Conservation (phyloP, 164 flowering plant genomes). For the Vitis riparia region DNA sequence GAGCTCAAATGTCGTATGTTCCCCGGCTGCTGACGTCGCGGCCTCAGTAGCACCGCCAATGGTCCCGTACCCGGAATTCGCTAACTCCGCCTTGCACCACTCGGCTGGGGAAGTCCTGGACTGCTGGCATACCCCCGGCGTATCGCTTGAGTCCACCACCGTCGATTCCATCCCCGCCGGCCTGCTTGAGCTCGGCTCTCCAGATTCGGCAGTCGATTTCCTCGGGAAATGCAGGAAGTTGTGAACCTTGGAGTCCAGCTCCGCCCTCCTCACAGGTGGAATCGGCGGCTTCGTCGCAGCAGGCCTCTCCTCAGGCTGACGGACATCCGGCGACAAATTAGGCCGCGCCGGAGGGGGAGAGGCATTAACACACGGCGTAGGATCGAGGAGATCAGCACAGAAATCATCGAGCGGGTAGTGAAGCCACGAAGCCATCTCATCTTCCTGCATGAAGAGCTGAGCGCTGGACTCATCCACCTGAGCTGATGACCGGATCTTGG, state of each 20-base stretch:
- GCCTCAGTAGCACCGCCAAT: constrained; percentile 4
- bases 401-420: constrained; percentile 65
- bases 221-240: constrained; percentile 50
- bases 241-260: constrained; percentile 16
- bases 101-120: constrained; percentile 28
- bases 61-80: constrained; percentile 20
- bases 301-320: neutral
- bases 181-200: neutral
- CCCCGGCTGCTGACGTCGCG: constrained; percentile 7
- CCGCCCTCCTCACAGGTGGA: constrained; percentile 29
- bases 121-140: constrained; percentile 28
- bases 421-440: constrained; percentile 92
- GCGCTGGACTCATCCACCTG: neutral
- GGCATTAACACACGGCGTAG: constrained; percentile 3
- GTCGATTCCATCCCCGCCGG: constrained; percentile 35
- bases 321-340: neutral
- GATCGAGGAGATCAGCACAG: constrained; percentile 47
- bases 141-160: constrained; percentile 60
- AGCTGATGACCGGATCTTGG: constrained; percentile 18
- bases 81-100: constrained; percentile 8
- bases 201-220: constrained; percentile 30
- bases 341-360: constrained; percentile 1
- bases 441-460: constrained; percentile 79
- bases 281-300: constrained; percentile 35
- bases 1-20: constrained; percentile 30